Conservation (phyloP, 176 grass and related monocot genomes). For the Phoenix dactylifera region DNA sequence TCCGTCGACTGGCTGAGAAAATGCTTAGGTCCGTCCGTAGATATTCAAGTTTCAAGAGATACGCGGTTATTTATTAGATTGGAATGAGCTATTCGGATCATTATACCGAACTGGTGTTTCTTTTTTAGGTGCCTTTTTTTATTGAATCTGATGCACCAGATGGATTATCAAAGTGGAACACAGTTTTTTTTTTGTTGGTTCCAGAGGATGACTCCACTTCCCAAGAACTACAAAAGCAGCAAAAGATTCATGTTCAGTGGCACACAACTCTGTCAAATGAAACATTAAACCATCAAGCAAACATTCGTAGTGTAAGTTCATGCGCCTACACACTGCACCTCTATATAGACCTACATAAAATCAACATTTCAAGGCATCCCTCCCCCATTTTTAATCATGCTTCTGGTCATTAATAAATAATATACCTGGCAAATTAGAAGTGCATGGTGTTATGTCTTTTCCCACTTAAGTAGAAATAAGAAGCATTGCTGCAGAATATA, state of each 20-base stretch:
- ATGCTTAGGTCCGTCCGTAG: too few species aligned
- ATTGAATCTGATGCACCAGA: slow-evolving; percentile 78
- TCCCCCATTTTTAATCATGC: too few species aligned
- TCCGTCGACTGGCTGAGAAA: slow-evolving; percentile 55
- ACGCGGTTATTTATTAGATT: neutral
- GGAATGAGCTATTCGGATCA: neutral
- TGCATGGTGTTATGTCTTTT: too few species aligned
- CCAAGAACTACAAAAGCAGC: slow-evolving; percentile 21
- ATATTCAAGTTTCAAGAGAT: too few species aligned
- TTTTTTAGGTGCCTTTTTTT: slow-evolving; percentile 59
- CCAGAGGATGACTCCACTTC: slow-evolving; percentile 17
- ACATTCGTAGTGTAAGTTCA: slow-evolving; percentile 62
- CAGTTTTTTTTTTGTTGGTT: slow-evolving; percentile 42
- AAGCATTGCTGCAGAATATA: too few species aligned
- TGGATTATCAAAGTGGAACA: slow-evolving; percentile 50
- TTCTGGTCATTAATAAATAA: too few species aligned
- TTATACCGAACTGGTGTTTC: slow-evolving; percentile 4
- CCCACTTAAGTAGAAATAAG: too few species aligned
- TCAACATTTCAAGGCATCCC: too few species aligned
- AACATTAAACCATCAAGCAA: slow-evolving; percentile 69
- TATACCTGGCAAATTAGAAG: too few species aligned
- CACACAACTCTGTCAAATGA: slow-evolving; percentile 10
- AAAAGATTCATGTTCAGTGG: slow-evolving; percentile 13
- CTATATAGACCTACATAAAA: too few species aligned
- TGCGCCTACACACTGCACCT: too few species aligned